Conservation (phyloP, 352 stramenopile genomes). For the Pythium rhizo-oryzae region DNA sequence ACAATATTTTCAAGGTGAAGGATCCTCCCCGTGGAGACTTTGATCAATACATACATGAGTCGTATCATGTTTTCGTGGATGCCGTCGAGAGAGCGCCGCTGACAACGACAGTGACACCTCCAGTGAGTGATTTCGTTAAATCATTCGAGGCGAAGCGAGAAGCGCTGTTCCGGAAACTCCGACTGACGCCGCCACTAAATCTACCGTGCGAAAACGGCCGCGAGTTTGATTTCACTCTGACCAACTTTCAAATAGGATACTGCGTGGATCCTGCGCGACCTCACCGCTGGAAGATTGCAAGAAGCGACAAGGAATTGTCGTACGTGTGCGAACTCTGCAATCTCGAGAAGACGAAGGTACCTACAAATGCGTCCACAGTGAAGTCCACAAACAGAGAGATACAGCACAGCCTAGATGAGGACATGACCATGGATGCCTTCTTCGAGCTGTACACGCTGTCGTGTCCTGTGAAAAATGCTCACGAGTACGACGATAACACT, state of each 20-base stretch:
- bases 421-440: not conserved
- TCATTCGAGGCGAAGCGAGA: not conserved
- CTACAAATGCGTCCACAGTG: too few species aligned
- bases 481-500: not conserved
- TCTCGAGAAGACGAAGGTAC: too few species aligned
- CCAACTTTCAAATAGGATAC: not conserved
- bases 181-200: too few species aligned
- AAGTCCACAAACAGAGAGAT: not conserved
- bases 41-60: too few species aligned
- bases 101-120: not conserved
- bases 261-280: not conserved
- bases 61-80: too few species aligned
- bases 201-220: not conserved
- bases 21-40: too few species aligned
- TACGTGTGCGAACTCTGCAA: not conserved
- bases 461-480: not conserved
- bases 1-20: too few species aligned
- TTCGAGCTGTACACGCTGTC: constrained; percentile 6
- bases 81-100: too few species aligned
- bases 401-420: not conserved
- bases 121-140: not conserved
- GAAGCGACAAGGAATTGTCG: not conserved
- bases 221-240: not conserved
- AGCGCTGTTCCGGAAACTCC: not conserved
- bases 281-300: not conserved